Evolutionary conservation across 179 eudicot species (phyloP), one percentile per base, ranked within the genome.

Genomic region (Pouteria campechiana): DNA sequence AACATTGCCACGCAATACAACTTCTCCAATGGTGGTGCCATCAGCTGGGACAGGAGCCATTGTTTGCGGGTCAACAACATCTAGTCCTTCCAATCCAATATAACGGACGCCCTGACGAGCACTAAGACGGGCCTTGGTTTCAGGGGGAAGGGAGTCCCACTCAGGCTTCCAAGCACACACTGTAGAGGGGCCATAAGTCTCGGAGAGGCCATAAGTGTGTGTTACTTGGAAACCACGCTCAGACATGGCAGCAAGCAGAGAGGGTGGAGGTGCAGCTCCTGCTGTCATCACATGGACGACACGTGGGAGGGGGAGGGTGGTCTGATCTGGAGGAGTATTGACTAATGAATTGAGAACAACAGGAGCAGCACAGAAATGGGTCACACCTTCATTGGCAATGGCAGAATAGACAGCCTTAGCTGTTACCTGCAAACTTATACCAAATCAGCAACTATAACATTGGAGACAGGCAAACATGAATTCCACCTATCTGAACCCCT

Each of bases 321-420:
- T 57, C 29, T 89, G 93, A 4, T 69, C 70, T 57, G 69, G 67
- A 20, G 76, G 69, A n/a, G 95, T 93, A 41, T 89, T 76, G 28
- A 79, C 74, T 1, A 89, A 58, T 48, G 85, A 62, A 67, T 89
- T 89, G 61, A 89, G 97, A 29, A 89, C 97, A n/a, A 89, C 90
- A 10, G 97, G 97, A 48, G 97, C 95, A 10, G 97, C 97, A 61
- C 97, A 85, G 56, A 89, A 89, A 66, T 89, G 86, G 17, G 95
- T 81, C 38, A 81, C 97, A 5, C 83, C 75, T 15, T 78, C 47
- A 10, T 72, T 48, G 19, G 85, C 81, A 43, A 89, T 85, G 32
- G 93, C 86, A 29, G 72, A 74, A 63, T 81, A 89, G 22, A 89
- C 74, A 37, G 55, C 86, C 55, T 76, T 89, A 0, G 95, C 81